These are phyloP conservation scores for Meyerozyma carpophila DNA, from an alignment of 1,139 yeast genomes.

Conservation along the genomic window DNA sequence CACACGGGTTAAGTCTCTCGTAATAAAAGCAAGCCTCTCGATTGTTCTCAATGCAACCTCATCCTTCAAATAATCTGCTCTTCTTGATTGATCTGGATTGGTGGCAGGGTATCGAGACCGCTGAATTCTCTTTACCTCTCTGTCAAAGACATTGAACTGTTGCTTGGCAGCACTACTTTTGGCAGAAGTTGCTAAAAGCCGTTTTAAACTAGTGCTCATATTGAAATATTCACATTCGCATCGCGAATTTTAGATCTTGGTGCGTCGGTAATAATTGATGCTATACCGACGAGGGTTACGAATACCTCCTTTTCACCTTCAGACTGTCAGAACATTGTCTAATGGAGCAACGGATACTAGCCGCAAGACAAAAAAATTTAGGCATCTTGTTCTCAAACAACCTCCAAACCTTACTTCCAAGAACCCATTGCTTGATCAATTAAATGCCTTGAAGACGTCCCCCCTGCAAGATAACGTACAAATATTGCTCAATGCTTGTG, in stretches of 20 bases:
- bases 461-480: not conserved
- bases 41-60: slow-evolving; percentile 71
- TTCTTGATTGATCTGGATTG: slow-evolving; percentile 31
- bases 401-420: not conserved
- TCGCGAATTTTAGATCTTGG: not conserved
- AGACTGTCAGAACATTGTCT: not conserved
- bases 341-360: not conserved
- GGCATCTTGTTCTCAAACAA: not conserved
- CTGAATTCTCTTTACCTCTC: slow-evolving; percentile 7
- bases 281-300: not conserved
- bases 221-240: not conserved
- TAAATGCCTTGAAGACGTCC: not conserved
- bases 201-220: not conserved
- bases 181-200: not conserved
- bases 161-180: not conserved
- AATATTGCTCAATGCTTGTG: not conserved
- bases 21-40: slow-evolving; percentile 70
- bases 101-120: slow-evolving; percentile 9
- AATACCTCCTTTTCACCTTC: not conserved
- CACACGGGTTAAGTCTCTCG: slow-evolving; percentile 54
- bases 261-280: not conserved
- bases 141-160: slow-evolving; percentile 2
- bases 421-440: not conserved
- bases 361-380: not conserved
- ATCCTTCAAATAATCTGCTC: slow-evolving; percentile 71